phyloP scores from a whole-genome alignment of 345 rosid species.

The Eutrema heterophyllum region DNA sequence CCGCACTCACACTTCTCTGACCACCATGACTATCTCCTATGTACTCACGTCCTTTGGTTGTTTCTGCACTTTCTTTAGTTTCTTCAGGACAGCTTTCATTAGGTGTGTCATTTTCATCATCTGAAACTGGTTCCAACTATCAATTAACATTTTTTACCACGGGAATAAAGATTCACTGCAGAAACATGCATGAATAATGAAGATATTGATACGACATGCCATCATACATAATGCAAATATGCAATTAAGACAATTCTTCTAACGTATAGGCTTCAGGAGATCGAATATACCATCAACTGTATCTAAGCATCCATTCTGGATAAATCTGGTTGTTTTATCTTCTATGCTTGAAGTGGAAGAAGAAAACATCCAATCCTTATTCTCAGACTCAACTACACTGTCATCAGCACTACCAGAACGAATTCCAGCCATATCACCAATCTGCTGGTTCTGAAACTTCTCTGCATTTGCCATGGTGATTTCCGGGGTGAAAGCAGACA shows the following conservation, averaged over 20 bases:
- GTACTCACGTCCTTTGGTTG: conserved; percentile 23
- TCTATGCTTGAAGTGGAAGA: conserved; percentile 40
- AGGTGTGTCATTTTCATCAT: conserved; percentile 28
- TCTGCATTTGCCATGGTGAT: conserved; percentile 8
- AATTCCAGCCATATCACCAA: conserved; percentile 15
- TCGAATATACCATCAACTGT: conserved; percentile 46
- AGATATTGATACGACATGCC: neutral
- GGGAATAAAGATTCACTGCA: neutral
- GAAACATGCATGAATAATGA: neutral
- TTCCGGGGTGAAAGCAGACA: conserved; percentile 10
- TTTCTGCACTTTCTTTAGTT: conserved; percentile 24
- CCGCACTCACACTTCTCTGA: conserved; percentile 21
- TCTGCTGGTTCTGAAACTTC: conserved; percentile 30
- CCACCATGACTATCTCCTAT: conserved; percentile 22
- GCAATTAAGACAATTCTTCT: neutral
- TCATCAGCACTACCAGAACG: conserved; percentile 9
- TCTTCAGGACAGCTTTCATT: conserved; percentile 31
- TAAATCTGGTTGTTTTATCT: conserved; percentile 55
- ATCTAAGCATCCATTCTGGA: conserved; percentile 68
- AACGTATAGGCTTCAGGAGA: neutral
- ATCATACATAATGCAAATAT: neutral
- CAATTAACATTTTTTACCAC: neutral
- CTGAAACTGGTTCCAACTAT: conserved; percentile 33
- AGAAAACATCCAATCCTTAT: conserved; percentile 23
- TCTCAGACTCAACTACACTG: conserved; percentile 14